Conservation (phyloP, 2,329 filamentous ascomycete genomes). For the Trichoderma semiorbis region DNA sequence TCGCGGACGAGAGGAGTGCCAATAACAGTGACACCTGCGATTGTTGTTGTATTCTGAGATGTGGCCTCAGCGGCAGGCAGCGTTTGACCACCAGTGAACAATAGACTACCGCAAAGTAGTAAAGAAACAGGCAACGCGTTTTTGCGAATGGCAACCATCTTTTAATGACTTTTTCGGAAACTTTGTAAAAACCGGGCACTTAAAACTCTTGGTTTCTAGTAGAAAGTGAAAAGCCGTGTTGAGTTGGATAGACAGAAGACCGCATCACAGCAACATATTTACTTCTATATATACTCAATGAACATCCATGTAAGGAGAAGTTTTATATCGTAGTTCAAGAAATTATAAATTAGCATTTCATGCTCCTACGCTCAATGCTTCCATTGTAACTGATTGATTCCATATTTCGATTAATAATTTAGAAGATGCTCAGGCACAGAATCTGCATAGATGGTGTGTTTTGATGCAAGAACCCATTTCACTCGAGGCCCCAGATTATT, state of each 20-base stretch:
- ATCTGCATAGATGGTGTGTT: background rate
- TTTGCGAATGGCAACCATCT: background rate
- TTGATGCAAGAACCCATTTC: background rate
- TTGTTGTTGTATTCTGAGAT: background rate
- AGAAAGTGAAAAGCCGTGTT: background rate
- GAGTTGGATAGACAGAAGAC: background rate
- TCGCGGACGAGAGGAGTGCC: background rate
- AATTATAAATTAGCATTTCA: background rate
- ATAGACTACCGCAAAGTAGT: background rate
- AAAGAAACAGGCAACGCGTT: background rate
- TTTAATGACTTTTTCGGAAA: background rate
- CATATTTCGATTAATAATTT: background rate
- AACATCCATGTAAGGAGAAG: background rate
- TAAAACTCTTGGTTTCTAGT: background rate
- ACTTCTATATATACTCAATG: background rate
- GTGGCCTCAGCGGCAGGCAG: background rate
- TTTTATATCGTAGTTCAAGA: background rate
- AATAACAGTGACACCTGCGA: background rate
- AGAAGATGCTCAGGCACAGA: background rate
- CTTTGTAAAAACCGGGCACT: background rate
- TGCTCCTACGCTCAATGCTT: background rate
- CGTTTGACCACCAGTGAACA: background rate
- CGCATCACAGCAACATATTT: background rate
- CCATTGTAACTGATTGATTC: background rate
- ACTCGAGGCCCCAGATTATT: background rate